Percentiles rank a stretch among this genome's conserved stretches.
Conservation (phyloP, 345 rosid species). For the Dovyalis caffra region DNA sequence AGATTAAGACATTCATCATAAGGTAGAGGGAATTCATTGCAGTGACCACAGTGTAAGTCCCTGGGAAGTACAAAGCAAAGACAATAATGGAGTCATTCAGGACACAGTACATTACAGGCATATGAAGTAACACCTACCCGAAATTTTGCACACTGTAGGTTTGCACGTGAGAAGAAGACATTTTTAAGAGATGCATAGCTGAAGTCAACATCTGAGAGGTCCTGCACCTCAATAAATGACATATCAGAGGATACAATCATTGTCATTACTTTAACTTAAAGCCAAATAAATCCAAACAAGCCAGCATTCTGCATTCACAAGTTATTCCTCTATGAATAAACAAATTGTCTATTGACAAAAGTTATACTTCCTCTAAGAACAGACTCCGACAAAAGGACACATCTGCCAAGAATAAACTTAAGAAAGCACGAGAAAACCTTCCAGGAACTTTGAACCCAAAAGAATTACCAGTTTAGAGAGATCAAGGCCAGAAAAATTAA, state of each 20-base stretch:
- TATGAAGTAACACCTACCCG: constrained; percentile 45
- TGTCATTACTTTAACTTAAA: neutral
- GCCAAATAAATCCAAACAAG: neutral
- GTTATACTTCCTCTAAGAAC: neutral
- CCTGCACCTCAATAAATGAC: constrained; percentile 45
- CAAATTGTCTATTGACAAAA: neutral
- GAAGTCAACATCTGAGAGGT: constrained; percentile 79
- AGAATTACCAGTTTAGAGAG: constrained; percentile 82
- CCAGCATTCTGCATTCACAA: neutral
- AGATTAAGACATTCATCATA: neutral
- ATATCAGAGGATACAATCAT: neutral
- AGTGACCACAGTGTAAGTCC: neutral
- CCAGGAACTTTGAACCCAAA: constrained; percentile 18
- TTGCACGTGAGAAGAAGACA: constrained; percentile 89
- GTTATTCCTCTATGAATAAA: neutral
- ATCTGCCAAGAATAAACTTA: neutral
- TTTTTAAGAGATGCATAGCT: constrained; percentile 81
- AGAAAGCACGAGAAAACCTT: constrained; percentile 3
- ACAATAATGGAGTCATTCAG: neutral
- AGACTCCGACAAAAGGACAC: neutral
- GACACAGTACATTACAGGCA: neutral
- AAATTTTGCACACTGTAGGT: constrained; percentile 82
- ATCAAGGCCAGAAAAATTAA: constrained; percentile 87
- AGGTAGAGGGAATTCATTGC: neutral
- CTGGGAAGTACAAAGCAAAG: neutral